phyloP scores from a whole-genome alignment of 1,139 yeast genomes.

The Magnusiomyces suaveolens region DNA sequence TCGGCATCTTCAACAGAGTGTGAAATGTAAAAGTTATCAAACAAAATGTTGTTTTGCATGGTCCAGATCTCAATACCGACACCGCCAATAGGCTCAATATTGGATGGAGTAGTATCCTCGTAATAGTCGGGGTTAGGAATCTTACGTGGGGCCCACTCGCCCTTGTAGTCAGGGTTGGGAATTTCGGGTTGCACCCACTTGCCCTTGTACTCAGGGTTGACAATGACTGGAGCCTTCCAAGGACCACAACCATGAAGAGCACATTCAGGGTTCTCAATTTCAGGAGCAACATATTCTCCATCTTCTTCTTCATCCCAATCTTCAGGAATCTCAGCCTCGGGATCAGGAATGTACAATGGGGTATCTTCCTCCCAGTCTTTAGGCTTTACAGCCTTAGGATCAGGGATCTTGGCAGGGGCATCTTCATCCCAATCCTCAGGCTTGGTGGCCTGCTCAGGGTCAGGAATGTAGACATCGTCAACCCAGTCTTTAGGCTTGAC shows the following conservation, averaged over 20 bases:
- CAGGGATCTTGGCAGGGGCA: constrained; percentile 50
- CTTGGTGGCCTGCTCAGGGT: constrained; percentile 50
- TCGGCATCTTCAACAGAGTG: constrained; percentile 79
- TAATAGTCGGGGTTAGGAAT: constrained; percentile 62
- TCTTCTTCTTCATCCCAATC: constrained; percentile 86
- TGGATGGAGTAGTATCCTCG: constrained; percentile 50
- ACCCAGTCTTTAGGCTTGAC: constrained; percentile 74
- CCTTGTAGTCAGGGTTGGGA: constrained; percentile 66
- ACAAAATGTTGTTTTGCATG: constrained; percentile 62
- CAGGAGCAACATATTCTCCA: constrained; percentile 71
- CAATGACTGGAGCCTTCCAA: constrained; percentile 55
- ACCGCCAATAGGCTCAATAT: constrained; percentile 64
- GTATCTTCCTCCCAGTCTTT: constrained; percentile 68
- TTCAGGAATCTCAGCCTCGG: constrained; percentile 53
- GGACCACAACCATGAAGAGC: constrained; percentile 63
- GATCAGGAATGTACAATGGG: constrained; percentile 52
- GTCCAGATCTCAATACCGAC: constrained; percentile 89
- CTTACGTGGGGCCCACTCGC: constrained; percentile 63
- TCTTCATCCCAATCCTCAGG: constrained; percentile 79
- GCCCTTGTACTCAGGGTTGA: constrained; percentile 65
- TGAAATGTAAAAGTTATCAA: constrained; percentile 80
- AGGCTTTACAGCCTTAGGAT: constrained; percentile 60
- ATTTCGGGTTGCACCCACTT: constrained; percentile 64
- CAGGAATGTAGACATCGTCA: constrained; percentile 54
- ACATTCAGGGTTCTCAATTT: constrained; percentile 66